Percentiles rank a stretch among this genome's conserved stretches.
Evolutionary conservation across 192 early-diverging fungal species (phyloP).

Genomic region (Entomortierella beljakovae): DNA sequence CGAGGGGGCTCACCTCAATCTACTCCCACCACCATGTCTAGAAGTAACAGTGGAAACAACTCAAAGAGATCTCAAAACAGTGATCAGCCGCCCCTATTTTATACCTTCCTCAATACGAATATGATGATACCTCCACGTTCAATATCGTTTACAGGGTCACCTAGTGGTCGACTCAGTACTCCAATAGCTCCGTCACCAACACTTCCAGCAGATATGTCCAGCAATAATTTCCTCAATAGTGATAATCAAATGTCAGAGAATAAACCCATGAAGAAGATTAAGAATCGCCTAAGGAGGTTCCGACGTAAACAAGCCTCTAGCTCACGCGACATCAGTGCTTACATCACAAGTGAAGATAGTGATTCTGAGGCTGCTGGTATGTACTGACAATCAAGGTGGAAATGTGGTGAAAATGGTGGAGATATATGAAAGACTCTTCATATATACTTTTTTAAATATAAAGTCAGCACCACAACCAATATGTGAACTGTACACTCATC

Average conservation of each 20-base stretch:
- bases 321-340: conserved; percentile 20
- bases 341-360: conserved; percentile 45
- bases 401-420: too few species aligned
- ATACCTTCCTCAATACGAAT: conserved; percentile 1
- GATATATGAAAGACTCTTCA: too few species aligned
- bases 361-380: conserved; percentile 34
- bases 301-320: conserved; percentile 20
- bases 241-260: conserved; percentile 5
- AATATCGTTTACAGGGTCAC: conserved; percentile 7
- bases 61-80: background rate
- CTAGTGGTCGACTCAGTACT: background rate
- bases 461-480: too few species aligned
- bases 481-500: background rate
- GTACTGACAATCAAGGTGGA: background rate
- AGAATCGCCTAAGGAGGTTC: conserved; percentile 31
- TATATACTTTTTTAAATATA: too few species aligned
- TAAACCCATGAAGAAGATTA: conserved; percentile 37
- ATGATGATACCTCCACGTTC: conserved; percentile 15
- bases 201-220: background rate
- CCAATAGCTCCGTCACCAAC: background rate
- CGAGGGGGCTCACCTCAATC: background rate
- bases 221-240: background rate
- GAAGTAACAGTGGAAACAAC: conserved; percentile 7
- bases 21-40: background rate
- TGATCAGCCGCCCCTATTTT: conserved; percentile 6